Evolutionary conservation across 179 eudicot genomes (phyloP).

Genomic region (Vitellaria paradoxa): DNA sequence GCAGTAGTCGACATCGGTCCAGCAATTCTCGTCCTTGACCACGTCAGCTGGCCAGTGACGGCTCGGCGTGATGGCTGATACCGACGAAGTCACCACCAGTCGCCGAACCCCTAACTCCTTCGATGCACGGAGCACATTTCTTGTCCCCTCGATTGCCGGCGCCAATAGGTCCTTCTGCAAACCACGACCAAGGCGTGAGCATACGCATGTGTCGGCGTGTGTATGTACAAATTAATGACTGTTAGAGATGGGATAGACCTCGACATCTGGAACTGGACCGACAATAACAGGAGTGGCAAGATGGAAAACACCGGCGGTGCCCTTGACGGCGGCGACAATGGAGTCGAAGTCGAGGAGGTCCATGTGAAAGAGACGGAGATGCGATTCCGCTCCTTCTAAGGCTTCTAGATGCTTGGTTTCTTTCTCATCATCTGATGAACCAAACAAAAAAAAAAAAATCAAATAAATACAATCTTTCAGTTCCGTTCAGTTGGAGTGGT

Average conservation of each 20-base stretch:
- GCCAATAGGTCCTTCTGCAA: conserved; percentile 55
- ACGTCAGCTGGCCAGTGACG: conserved; percentile 70
- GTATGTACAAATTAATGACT: no score
- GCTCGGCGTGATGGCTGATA: conserved; percentile 69
- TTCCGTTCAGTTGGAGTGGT: neutral
- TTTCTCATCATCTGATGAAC: conserved; percentile 50
- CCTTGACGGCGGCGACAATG: conserved; percentile 48
- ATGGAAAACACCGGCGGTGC: conserved; percentile 70
- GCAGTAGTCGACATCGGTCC: conserved; percentile 85
- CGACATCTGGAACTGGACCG: conserved; percentile 61
- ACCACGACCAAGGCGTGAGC: neutral
- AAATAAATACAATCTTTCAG: neutral
- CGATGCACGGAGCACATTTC: conserved; percentile 70
- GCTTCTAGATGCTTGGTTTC: conserved; percentile 77
- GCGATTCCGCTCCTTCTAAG: conserved; percentile 56
- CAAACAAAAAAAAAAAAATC: neutral
- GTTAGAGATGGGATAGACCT: conserved; percentile 31
- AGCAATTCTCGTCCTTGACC: conserved; percentile 66
- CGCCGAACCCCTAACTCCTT: conserved; percentile 68
- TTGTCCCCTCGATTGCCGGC: conserved; percentile 80
- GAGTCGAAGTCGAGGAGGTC: conserved; percentile 73
- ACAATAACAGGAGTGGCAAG: conserved; percentile 78
- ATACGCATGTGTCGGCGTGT: neutral
- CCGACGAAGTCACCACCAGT: conserved; percentile 80
- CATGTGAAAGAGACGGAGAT: conserved; percentile 62